These are phyloP conservation scores for Paramarasmius palmivorus DNA, from an alignment of 1,284 basidiomycete genomes.

Conservation along the genomic window DNA sequence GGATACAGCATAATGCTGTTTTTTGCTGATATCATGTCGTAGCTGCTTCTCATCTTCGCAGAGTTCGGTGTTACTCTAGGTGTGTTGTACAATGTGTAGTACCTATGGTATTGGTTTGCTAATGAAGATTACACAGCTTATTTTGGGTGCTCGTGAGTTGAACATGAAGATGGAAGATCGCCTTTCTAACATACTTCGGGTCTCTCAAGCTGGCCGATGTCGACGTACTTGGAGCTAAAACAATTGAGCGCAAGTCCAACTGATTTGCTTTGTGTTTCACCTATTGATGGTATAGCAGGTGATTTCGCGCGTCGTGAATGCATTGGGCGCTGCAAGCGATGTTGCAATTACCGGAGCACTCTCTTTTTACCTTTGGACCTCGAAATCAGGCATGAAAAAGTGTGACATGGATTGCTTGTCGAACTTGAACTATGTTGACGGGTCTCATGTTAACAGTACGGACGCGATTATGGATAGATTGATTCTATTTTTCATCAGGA, in stretches of 20 bases:
- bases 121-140: background rate
- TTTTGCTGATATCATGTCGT: background rate
- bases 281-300: background rate
- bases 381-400: background rate
- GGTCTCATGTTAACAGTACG: no score
- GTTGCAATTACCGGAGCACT: background rate
- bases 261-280: background rate
- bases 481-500: slow-evolving; percentile 1
- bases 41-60: slow-evolving; percentile 5
- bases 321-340: background rate
- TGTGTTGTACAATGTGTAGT: background rate
- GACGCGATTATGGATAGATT: slow-evolving; percentile 1
- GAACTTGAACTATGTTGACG: no score
- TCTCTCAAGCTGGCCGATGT: slow-evolving; percentile 7
- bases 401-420: no score
- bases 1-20: background rate
- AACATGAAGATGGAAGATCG: background rate
- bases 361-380: background rate
- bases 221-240: slow-evolving; percentile 2
- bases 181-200: background rate
- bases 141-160: slow-evolving; percentile 6
- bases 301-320: background rate
- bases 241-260: slow-evolving; percentile 4
- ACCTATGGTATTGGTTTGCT: background rate
- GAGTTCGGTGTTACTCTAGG: slow-evolving; percentile 7